Evolutionary conservation across 2,329 filamentous ascomycete genomes (phyloP), one percentile per base, ranked within the genome.

Genomic region (Neoscytalidium dimidiatum): DNA sequence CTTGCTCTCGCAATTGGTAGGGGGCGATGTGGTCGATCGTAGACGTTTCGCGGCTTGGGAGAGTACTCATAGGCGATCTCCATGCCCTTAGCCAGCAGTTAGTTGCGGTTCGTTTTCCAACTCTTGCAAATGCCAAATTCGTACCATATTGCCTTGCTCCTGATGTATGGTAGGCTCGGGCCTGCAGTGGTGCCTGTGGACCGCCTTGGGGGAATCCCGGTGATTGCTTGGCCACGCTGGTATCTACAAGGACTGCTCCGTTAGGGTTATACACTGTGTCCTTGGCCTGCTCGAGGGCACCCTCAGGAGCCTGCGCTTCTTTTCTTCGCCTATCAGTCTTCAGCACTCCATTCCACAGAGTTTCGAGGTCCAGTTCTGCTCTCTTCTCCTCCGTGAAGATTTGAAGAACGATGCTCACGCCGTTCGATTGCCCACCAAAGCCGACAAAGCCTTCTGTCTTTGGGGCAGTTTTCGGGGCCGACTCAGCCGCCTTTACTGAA

Each of bases 361-460:
- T 82, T 71, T 92, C 89, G 62, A 92, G 76, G 72, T 91, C 85
- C 35, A 90, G 82, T 69, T 91, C 87, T 31, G 80, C 84, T 69
- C 89, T 80, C 78, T 90, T 91, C 72, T 89, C 87, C 68, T 90
- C 87, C 0, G 88, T 91, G 73, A 92, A 85, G 80, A 92, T 85
- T 75, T 92, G 89, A 43, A 91, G 85, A 35, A 92, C 88, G 61
- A 92, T 81, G 62, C 84, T 86, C 2, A 86, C 85, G 1, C 86
- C 86, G 8, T 82, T 79, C 9, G 78, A 81, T 64, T 81, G 73
- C 38, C 81, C 80, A 1, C 92, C 92, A 72, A 97, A 97, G 0
- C 94, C 94, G 35, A 92, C 88, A 65, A 94, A 87, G 8, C 85
- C 82, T 14, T 87, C 83, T 19, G 26, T 41, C 26, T 57, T 23